Conservation (phyloP, 2,329 filamentous ascomycete species). For the Geosmithia flava region DNA sequence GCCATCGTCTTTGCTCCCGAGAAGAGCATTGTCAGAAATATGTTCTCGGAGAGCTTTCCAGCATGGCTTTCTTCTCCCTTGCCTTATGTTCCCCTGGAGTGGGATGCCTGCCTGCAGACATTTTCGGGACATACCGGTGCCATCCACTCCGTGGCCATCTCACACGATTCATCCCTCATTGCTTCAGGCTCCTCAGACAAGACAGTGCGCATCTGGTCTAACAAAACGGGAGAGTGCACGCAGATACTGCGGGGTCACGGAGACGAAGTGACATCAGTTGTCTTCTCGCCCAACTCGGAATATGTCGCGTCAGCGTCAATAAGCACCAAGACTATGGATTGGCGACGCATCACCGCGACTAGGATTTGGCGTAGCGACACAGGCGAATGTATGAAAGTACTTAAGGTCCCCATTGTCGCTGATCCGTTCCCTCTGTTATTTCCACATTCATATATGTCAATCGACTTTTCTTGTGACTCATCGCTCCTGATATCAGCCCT, state of each 20-base stretch:
- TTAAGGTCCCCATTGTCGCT: too few species aligned
- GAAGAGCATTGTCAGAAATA: slow-evolving; percentile 6
- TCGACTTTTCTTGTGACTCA: background rate
- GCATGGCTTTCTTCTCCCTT: slow-evolving; percentile 7
- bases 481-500: background rate
- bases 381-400: background rate
- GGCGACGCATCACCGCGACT: too few species aligned
- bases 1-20: slow-evolving; percentile 11
- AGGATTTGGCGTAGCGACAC: background rate
- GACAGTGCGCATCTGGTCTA: background rate
- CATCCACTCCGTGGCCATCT: background rate
- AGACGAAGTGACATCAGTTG: background rate
- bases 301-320: background rate
- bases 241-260: background rate
- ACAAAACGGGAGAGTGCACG: background rate
- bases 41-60: slow-evolving; percentile 5
- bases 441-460: too few species aligned
- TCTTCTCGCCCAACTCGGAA: background rate
- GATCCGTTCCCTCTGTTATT: too few species aligned
- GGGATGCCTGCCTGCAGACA: slow-evolving; percentile 7
- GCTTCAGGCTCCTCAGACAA: background rate
- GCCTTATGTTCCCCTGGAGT: slow-evolving; percentile 6
- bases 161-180: background rate
- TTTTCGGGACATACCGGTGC: background rate
- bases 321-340: background rate